Percentiles rank a stretch among this genome's conserved stretches.
Conservation (phyloP, 768 basidiomycete species). For the Auriculariales sp. region DNA sequence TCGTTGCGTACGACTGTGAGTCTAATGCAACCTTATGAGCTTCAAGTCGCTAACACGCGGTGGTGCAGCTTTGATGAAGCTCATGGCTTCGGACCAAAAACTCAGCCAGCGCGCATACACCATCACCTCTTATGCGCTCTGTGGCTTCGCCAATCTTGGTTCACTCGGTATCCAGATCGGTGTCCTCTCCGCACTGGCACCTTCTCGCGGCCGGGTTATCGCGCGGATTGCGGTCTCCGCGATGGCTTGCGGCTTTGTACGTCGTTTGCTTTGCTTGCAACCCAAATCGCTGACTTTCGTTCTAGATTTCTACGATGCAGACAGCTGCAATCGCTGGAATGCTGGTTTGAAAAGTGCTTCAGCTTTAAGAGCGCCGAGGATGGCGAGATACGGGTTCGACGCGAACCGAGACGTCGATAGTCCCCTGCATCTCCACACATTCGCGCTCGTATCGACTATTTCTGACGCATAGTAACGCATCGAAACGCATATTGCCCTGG, state of each 20-base stretch:
- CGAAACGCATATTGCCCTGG: too few relatives aligned
- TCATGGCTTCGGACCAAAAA: constrained; percentile 30
- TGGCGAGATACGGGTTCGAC: too few relatives aligned
- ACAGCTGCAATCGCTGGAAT: constrained; percentile 45
- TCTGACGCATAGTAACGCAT: too few relatives aligned
- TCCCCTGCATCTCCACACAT: too few relatives aligned
- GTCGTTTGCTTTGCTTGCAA: not conserved
- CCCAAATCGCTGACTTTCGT: not conserved
- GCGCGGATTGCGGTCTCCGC: constrained; percentile 53
- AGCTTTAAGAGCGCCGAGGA: too few relatives aligned
- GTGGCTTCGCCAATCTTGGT: constrained; percentile 81
- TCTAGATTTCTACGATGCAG: constrained; percentile 28
- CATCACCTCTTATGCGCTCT: constrained; percentile 76
- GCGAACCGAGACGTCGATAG: too few relatives aligned
- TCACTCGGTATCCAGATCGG: constrained; percentile 80
- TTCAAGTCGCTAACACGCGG: constrained; percentile 13
- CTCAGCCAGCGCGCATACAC: constrained; percentile 63
- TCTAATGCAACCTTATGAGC: not conserved
- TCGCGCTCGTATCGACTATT: too few relatives aligned
- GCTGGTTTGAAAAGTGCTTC: not conserved
- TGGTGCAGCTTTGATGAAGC: constrained; percentile 30
- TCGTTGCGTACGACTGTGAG: constrained; percentile 50
- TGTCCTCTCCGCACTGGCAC: constrained; percentile 55
- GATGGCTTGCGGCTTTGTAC: constrained; percentile 54
- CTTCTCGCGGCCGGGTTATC: constrained; percentile 54